Conservation (phyloP, 495 filamentous ascomycete genomes). For the Penicillium paxilli region DNA sequence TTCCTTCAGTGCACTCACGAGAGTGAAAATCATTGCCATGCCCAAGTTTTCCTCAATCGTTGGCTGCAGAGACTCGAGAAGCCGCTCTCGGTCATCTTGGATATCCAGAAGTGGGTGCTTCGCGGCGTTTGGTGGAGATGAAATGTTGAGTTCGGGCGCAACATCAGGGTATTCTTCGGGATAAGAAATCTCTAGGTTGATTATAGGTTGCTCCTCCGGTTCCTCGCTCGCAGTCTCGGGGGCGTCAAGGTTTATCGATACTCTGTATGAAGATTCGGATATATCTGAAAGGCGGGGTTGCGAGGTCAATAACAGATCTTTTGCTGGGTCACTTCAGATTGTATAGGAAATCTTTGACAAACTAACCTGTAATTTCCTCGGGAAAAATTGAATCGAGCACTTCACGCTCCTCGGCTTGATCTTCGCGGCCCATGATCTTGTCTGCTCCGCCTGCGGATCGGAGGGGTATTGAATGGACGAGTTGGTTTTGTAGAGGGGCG, state of each 20-base stretch:
- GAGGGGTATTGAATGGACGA: conserved; percentile 29
- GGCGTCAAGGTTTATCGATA: conserved; percentile 78
- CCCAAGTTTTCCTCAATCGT: conserved; percentile 87
- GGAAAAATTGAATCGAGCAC: conserved; percentile 98
- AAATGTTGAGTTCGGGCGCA: conserved; percentile 76
- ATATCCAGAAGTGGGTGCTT: conserved; percentile 63
- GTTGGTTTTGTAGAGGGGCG: not conserved
- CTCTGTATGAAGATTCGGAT: conserved; percentile 79
- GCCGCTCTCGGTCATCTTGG: conserved; percentile 65
- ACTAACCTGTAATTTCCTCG: conserved; percentile 87
- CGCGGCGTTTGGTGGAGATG: conserved; percentile 65
- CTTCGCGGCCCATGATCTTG: conserved; percentile 83
- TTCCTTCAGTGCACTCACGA: conserved; percentile 86
- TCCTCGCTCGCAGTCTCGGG: conserved; percentile 59
- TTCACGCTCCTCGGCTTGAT: conserved; percentile 93
- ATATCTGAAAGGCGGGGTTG: conserved; percentile 58
- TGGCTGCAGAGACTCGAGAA: conserved; percentile 67
- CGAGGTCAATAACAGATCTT: not conserved
- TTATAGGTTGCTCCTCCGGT: conserved; percentile 44
- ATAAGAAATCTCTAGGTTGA: conserved; percentile 82
- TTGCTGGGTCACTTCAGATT: not conserved
- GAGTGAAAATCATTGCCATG: conserved; percentile 97
- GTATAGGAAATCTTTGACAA: not conserved
- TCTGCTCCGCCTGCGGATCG: conserved; percentile 32
- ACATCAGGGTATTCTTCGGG: conserved; percentile 85